A percentile compares a stretch with the other conserved stretches of the same genome.
Conservation (phyloP, 257 asterid species). For the Striga asiatica region DNA sequence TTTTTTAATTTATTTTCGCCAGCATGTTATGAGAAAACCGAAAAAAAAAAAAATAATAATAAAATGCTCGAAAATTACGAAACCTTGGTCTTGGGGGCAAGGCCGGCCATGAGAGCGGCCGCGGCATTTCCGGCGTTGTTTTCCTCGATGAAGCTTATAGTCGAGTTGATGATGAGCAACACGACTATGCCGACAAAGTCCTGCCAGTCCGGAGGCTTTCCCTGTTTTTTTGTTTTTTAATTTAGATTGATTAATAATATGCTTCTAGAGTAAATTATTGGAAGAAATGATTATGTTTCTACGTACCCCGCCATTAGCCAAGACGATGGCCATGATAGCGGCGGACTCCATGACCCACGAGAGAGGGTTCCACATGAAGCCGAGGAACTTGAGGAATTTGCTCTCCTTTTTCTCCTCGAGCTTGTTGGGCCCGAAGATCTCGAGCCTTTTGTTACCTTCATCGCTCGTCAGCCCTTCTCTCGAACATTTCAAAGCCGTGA, state of each 20-base stretch:
- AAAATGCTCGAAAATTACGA: background rate
- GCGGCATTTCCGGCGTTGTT: constrained; percentile 54
- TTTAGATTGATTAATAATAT: no score
- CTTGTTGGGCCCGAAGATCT: constrained; percentile 32
- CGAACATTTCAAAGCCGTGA: constrained; percentile 30
- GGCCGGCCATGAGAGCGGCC: constrained; percentile 55
- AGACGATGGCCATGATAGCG: constrained; percentile 77
- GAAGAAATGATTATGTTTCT: no score
- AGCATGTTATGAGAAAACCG: no score
- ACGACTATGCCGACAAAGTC: constrained; percentile 41
- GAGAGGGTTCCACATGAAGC: constrained; percentile 98
- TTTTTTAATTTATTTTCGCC: no score
- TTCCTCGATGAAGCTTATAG: constrained; percentile 50
- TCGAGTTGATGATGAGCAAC: constrained; percentile 42
- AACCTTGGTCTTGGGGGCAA: constrained; percentile 50
- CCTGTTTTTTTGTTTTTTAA: constrained; percentile 29
- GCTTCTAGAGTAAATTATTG: no score
- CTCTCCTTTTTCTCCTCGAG: constrained; percentile 44
- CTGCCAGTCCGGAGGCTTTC: constrained; percentile 50
- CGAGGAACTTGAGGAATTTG: constrained; percentile 50
- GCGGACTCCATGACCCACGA: constrained; percentile 97
- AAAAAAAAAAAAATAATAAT: no score
- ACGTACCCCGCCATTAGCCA: constrained; percentile 73
- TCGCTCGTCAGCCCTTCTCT: constrained; percentile 31
- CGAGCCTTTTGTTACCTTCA: constrained; percentile 32